A percentile compares a stretch with the other conserved stretches of the same genome.
Evolutionary conservation across 1,139 yeast species (phyloP).

Genomic region (Pneumocystis canis): DNA sequence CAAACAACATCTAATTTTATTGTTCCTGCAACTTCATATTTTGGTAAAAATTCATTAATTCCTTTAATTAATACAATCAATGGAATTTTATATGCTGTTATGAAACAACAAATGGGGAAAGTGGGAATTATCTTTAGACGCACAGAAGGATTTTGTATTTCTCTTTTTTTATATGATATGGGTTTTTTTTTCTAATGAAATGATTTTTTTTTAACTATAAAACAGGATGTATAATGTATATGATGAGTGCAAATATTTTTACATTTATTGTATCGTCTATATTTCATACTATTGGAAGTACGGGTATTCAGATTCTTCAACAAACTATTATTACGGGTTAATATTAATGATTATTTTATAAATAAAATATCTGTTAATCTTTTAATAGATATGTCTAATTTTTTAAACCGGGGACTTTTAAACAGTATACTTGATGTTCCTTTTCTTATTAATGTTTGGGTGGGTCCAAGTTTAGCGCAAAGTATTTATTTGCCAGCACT

Average conservation of each 20-base stretch:
- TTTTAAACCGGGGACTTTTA: conserved; percentile 28
- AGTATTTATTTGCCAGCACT: conserved; percentile 7
- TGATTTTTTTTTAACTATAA: conserved; percentile 16
- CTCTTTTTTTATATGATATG: conserved; percentile 46
- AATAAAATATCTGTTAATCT: not conserved
- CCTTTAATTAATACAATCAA: conserved; percentile 30
- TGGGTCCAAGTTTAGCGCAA: conserved; percentile 18
- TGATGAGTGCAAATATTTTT: conserved; percentile 38
- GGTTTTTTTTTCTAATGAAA: conserved; percentile 62
- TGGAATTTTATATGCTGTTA: conserved; percentile 28
- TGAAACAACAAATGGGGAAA: conserved; percentile 31
- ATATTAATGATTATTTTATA: not conserved
- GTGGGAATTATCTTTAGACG: conserved; percentile 30
- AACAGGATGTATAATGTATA: not conserved
- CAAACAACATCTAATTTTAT: not conserved
- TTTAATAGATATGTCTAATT: conserved; percentile 25
- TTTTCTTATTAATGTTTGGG: conserved; percentile 18
- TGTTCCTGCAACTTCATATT: conserved; percentile 26
- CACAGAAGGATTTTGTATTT: conserved; percentile 32
- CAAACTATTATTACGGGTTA: conserved; percentile 27
- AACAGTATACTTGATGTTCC: conserved; percentile 25
- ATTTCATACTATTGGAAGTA: conserved; percentile 53
- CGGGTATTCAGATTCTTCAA: conserved; percentile 30
- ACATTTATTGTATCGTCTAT: conserved; percentile 63
- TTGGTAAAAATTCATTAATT: conserved; percentile 28